Evolutionary conservation across 1,284 basidiomycete species (phyloP), one percentile per base, ranked within the genome.

Genomic region (Boletellus deceptivus): DNA sequence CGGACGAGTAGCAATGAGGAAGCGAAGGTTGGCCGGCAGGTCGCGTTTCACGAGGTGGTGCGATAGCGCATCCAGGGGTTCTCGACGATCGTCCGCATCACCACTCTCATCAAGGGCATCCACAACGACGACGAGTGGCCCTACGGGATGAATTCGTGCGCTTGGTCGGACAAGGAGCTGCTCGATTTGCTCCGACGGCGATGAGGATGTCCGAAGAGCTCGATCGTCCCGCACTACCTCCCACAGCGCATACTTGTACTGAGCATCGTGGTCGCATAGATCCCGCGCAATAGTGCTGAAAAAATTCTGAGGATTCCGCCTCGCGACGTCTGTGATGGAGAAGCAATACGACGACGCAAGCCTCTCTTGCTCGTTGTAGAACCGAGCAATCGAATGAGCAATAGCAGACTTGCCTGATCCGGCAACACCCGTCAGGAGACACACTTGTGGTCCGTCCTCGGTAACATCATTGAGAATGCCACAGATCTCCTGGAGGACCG

Each of bases 21-120:
- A 54, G 2, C 48, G 53, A 10, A 55, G 22, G 16, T 50, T 47
- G 5, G 22, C 17, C 1, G 46, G 54, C 4, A 56, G 39, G 1
- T 29, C 7, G 1, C 22, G 2, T 3, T 43, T 20, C 0, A 31
- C 8, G 3, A 57, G 22, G 7, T 29, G 36, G 1, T 17, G 17
- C 0, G 46, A 47, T 1, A 57, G 10, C 0, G 29, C 9, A 1
- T 20, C 14, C 1, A 57, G 18, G 24, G 52, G 40, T 7, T 25
- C 20, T 24, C 17, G 20, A 1, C 57, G 49, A 35, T 14, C 8
- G 1, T 13, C 6, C 20, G 14, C 7, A 22, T 57, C 25, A 0
- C 54, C 48, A 16, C 57, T 45, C 13, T 57, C 57, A 1, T 59
- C 46, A 2, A 57, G 41, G 0, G 58, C 56, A 3, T 58, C 58